Base-by-base conservation (phyloP, 306 rosid species). In the Inga laurina region DNA sequence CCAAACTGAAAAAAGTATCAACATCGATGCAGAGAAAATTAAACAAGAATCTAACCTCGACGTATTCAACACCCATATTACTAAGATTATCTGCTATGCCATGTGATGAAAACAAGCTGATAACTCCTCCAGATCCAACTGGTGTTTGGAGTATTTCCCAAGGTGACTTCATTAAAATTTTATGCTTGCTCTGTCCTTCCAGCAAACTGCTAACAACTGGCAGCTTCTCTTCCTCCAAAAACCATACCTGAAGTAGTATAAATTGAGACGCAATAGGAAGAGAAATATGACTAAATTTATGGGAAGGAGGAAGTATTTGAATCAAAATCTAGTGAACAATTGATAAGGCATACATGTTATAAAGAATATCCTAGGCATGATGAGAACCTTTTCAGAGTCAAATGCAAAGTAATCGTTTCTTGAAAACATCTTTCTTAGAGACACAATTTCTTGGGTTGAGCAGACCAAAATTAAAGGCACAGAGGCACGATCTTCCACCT, bases 81-180 rank as follows among this genome's bases (percentile, higher is more conserved):
- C 84, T 75, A 37, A 96, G 94, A 82, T 82, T 80, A 56, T 91
- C 97, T 12, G 75, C 83, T 81, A 93, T 68, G 81, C 82, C 75
- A 80, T 89, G 84, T 24, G 91, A 90, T 27, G 97, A 87, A 81
- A 93, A 88, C 93, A 91, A 83, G 90, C 90, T 87, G 45, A 96
- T 54, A 81, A 89, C 81, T 74, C 97, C 99, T 61, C 99, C 99
- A 61, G 94, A 90, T 78, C 99, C 99, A 83, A 90, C 88, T 7
- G 98, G 92, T 46, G 93, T 81, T 81, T 92, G 93, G 79, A 91
- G 98, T 59, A 96, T 93, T 87, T 96, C 97, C 99, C 98, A 92
- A 32, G 91, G 97, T 11, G 98, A 96, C 89, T 93, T 92, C 99
- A 96, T 93, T 81, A 96, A 74, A 82, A 96, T 91, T 73, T 90